Evolutionary conservation across 176 grass and related monocot genomes (phyloP), one percentile per base, ranked within the genome.

Genomic region (Chrysopogon serrulatus): DNA sequence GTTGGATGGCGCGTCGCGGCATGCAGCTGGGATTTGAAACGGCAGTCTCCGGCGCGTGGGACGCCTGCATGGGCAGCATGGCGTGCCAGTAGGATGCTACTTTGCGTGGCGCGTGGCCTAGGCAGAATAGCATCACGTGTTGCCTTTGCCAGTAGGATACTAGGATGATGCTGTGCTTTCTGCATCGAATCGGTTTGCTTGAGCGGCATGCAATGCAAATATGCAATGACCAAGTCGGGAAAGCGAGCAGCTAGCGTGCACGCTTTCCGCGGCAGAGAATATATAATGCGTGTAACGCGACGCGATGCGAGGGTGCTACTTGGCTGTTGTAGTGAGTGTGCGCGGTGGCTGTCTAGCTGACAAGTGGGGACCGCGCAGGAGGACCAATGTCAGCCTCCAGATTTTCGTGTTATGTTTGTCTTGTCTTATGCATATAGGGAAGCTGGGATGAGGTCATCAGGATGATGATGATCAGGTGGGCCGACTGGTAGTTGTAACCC

Each of bases 21-120:
- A 6, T 2, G 16, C 16, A 2, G 24, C 32, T 8, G 26, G 18
- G 48, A 8, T 30, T 79, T 86, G 21, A 78, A 69, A 9, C 5
- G 24, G 34, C 15, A 26, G 12, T 1, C 56, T 18, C 16, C 2
- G 19, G n/a, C 34, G 45, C 15, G 24, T 3, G 14, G 14, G 39
- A n/a, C n/a, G n/a, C n/a, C n/a, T 19, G 76, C 39, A 24, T 60
- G 31, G n/a, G n/a, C n/a, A n/a, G n/a, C 54, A 59, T 59, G 54
- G 16, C 76, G 84, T 86, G 83, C 23, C 84, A 73, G 12, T 72
- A 65, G 76, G 84, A 86, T 4, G 54, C 41, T 79, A 65, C 84
- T 51, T 86, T 86, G 84, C 84, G 70, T 86, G 67, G 56, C 41
- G 66, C 57, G 82, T 12, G 23, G 76, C n/a, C 19, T 59, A 71